phyloP scores from a whole-genome alignment of 805 yeast genomes.

The Yarrowia yakushimensis region DNA sequence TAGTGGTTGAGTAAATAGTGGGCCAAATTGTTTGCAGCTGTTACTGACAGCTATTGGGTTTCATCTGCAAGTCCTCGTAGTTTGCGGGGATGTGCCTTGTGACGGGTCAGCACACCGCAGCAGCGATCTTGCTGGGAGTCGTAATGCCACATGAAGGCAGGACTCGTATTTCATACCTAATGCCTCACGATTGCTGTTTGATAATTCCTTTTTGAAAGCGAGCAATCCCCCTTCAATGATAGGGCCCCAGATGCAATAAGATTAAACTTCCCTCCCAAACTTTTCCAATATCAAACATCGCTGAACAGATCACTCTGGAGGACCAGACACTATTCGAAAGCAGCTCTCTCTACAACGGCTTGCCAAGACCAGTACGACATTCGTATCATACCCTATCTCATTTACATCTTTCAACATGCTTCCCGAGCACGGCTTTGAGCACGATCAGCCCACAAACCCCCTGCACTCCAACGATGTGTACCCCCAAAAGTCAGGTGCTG shows the following conservation, averaged over 20 bases:
- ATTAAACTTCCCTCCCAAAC: neutral
- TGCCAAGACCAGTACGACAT: slow-evolving; percentile 4
- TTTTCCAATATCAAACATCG: slow-evolving; percentile 3
- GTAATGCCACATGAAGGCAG: neutral
- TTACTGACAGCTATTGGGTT: neutral
- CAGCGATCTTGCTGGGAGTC: neutral
- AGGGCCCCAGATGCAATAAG: neutral
- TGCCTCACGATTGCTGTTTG: slow-evolving; percentile 15
- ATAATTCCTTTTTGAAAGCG: slow-evolving; percentile 5
- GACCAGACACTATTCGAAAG: neutral
- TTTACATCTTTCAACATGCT: neutral
- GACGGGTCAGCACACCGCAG: neutral
- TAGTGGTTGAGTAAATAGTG: neutral
- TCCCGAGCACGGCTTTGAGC: slow-evolving; percentile 23
- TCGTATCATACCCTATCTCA: neutral
- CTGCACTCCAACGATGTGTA: slow-evolving; percentile 22
- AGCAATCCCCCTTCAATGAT: slow-evolving; percentile 4
- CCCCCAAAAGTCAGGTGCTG: slow-evolving; percentile 22
- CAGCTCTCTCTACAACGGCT: neutral
- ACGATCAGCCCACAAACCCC: slow-evolving; percentile 20
- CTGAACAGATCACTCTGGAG: slow-evolving; percentile 1
- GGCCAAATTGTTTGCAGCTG: too few relatives aligned
- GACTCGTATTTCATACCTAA: neutral
- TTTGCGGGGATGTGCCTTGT: neutral
- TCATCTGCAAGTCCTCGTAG: neutral